Base-by-base conservation (phyloP, 1,284 basidiomycete genomes). In the Cystobasidiaceae sp. region DNA sequence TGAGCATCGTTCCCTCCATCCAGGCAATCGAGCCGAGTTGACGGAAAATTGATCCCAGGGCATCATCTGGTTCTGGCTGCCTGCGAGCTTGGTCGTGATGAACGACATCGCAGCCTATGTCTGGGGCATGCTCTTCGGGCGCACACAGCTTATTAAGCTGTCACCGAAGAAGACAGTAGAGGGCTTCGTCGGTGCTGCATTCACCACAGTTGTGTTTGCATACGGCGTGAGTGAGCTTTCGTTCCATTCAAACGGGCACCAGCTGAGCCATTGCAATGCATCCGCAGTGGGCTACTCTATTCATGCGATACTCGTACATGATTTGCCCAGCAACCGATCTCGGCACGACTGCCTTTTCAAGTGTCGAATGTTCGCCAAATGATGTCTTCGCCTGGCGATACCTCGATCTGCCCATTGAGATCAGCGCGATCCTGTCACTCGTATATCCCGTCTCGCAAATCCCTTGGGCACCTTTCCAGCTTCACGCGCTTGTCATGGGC, bases 151-250 rank as follows among this genome's bases (percentile, higher is more conserved):
- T 66, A 96, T 98, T 83, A 89, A 89, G 78, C 84, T 99, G 17
- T 93, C 90, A 8, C 96, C 96, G 2, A 99, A 98, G 80, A 99
- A 99, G 81, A 99, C 96, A 0, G 93, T 97, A 7, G 96, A 99
- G 78, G 96, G 96, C 25, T 99, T 99, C 73, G 84, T 98, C n/a
- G 96, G 96, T 63, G 96, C 94, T 17, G 90, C 97, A 79, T 85
- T 93, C 79, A 89, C 89, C 76, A 99, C 96, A 9, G 81, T 97
- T 67, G 76, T 97, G 62, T 97, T 98, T 75, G 88, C 87, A 37
- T 81, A 91, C 34, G 71, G 85, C n/a, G 81, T 82, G 54, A 71
- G 80, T 76, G 3, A 23, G 21, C 21, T 32, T 11, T 19, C 32
- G 19, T n/a, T 43, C 7, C 27, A n/a, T 27, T 8, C 1, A n/a